These are phyloP conservation scores for Penicillium riverlandense DNA, from an alignment of 495 filamentous ascomycete species.

Conservation along the genomic window DNA sequence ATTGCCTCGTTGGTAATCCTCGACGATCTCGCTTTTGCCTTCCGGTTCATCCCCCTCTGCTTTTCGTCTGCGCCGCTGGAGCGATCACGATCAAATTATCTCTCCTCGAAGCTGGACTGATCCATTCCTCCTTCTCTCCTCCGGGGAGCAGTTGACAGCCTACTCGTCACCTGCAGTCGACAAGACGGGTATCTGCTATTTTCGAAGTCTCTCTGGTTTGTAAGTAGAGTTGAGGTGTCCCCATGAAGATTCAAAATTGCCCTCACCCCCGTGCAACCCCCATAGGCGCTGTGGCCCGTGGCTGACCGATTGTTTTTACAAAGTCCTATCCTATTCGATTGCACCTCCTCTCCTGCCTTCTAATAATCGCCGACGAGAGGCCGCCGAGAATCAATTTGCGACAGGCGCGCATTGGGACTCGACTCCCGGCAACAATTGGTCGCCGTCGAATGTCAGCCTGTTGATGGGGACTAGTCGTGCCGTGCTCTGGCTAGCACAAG, in stretches of 20 bases:
- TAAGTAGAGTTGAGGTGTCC: conserved; percentile 11
- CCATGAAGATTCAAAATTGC: conserved; percentile 18
- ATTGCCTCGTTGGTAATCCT: conserved; percentile 13
- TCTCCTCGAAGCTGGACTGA: conserved; percentile 6
- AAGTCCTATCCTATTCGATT: not conserved
- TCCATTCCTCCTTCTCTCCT: not conserved
- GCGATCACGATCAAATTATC: conserved; percentile 13
- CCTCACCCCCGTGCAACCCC: conserved; percentile 11
- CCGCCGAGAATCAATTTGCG: not conserved
- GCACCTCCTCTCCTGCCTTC: conserved; percentile 1
- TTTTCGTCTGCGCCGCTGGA: not conserved
- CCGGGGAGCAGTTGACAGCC: conserved; percentile 11
- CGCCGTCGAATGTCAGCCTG: conserved; percentile 1
- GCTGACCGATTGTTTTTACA: conserved; percentile 14
- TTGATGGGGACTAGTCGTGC: conserved; percentile 13
- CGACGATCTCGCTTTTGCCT: conserved; percentile 6
- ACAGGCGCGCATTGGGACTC: too few species aligned
- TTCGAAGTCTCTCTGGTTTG: conserved; percentile 2
- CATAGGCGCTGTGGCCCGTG: conserved; percentile 18
- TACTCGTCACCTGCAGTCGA: conserved; percentile 4
- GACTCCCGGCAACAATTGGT: not conserved
- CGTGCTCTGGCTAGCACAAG: conserved; percentile 26
- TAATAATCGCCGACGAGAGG: not conserved
- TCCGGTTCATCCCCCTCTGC: conserved; percentile 1
- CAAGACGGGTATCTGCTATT: not conserved